Conservation (phyloP, 2,329 filamentous ascomycete species). For the Endothia cerciana region DNA sequence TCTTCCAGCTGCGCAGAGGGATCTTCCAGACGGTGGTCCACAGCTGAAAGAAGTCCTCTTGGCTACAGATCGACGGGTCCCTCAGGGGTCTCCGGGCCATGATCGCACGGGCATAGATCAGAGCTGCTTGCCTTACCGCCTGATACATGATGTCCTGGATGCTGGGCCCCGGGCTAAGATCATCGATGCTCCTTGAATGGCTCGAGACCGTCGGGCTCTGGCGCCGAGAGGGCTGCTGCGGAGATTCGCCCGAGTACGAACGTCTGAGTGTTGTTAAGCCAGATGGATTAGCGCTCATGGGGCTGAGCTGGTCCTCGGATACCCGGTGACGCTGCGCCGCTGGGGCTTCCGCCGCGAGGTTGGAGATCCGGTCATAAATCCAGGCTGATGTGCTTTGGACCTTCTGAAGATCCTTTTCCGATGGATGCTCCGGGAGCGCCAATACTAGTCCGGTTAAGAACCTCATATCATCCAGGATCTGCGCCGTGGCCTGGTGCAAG, state of each 20-base stretch:
- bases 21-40: slow-evolving; percentile 54
- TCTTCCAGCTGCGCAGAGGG: slow-evolving; percentile 50
- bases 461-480: slow-evolving; percentile 56
- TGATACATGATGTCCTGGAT: slow-evolving; percentile 51
- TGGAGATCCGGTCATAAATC: slow-evolving; percentile 44
- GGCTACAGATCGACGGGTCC: slow-evolving; percentile 39
- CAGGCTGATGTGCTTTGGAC: slow-evolving; percentile 45
- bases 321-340: not conserved
- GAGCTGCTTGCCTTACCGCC: slow-evolving; percentile 49
- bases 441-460: slow-evolving; percentile 50
- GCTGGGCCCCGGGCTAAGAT: not conserved
- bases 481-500: slow-evolving; percentile 51
- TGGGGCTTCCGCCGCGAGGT: slow-evolving; percentile 33
- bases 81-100: slow-evolving; percentile 47
- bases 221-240: slow-evolving; percentile 8
- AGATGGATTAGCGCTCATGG: slow-evolving; percentile 4
- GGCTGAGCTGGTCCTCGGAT: slow-evolving; percentile 12
- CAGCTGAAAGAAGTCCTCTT: slow-evolving; percentile 45
- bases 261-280: not conserved
- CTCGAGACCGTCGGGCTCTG: slow-evolving; percentile 10
- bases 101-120: slow-evolving; percentile 54
- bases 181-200: not conserved
- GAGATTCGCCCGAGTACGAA: slow-evolving; percentile 1
- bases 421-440: slow-evolving; percentile 42
- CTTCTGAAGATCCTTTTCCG: slow-evolving; percentile 43